A percentile compares a stretch with the other conserved stretches of the same genome.
Conservation (phyloP, 208 protist species). For the Trypanosoma grayi region DNA sequence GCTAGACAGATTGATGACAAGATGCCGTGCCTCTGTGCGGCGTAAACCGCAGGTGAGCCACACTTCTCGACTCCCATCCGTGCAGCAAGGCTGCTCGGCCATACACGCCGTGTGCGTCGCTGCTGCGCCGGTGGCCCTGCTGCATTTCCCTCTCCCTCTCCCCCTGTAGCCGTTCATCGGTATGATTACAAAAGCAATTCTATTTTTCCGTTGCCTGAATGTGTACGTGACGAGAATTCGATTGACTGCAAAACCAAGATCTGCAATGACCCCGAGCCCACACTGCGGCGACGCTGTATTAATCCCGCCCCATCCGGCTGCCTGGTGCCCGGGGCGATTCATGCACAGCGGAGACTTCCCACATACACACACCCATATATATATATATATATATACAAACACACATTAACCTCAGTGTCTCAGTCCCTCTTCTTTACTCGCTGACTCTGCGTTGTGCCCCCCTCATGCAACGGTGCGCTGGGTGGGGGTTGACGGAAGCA, state of each 20-base stretch:
- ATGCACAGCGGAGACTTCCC: conserved; percentile 26
- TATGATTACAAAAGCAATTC: conserved; percentile 42
- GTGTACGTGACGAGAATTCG: conserved; percentile 51
- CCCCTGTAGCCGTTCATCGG: not conserved
- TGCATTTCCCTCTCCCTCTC: conserved; percentile 4
- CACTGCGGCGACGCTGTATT: conserved; percentile 24
- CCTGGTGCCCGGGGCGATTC: conserved; percentile 25
- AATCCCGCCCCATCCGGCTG: conserved; percentile 23
- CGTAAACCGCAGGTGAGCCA: no score
- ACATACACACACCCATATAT: no score
- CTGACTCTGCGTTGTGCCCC: no score
- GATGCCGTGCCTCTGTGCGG: no score
- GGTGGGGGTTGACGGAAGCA: no score
- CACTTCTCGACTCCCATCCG: no score
- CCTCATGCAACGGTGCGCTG: no score
- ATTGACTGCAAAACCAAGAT: conserved; percentile 78
- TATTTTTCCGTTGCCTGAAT: conserved; percentile 56
- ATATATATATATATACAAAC: no score
- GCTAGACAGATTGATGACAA: no score
- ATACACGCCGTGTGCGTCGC: conserved; percentile 2
- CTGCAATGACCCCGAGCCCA: conserved; percentile 50
- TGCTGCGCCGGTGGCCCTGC: not conserved
- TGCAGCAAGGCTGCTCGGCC: conserved; percentile 6
- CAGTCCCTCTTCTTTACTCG: no score
- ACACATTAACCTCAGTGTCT: no score